Evolutionary conservation across 1,139 yeast genomes (phyloP), one percentile per base, ranked within the genome.

Genomic region (Arxiozyma heterogenica): DNA sequence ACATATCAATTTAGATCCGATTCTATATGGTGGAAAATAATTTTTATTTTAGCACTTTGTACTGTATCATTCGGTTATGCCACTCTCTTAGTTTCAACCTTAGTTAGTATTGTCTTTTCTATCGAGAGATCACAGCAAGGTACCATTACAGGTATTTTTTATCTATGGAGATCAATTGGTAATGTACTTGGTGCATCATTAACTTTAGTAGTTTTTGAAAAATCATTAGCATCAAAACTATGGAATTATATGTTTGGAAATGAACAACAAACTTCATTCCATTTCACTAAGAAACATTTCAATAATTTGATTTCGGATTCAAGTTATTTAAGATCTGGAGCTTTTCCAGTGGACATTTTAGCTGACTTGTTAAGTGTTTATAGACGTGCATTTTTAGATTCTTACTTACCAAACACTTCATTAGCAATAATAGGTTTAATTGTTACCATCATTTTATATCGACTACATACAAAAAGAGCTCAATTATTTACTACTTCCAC

Each of bases 141-240:
- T 23, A 67, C 70, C 4, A 61, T 68, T 47, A 68, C 70, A 0
- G 78, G 78, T 44, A 69, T 74, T 64, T 74, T 72, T 58, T 75
- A 75, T 54, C 60, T 75, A 53, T 75, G 76, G 68, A 70, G 77
- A 59, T 76, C 80, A 2, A 65, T 76, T 51, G 81, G 81, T 27
- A 74, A 74, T 53, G 78, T 75, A 17, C 58, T 75, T 15, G 80
- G 81, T 53, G 77, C 75, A 1, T 76, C 80, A 3, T 60, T 75
- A 4, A 68, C 77, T 0, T 61, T 77, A 27, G 70, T 74, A 3
- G 58, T 72, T 0, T 77, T 71, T 58, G 73, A 71, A 50, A 63
- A 63, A 47, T 61, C 64, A 8, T 58, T 74, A 49, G 51, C 63
- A 22, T 51, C 55, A 15, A 66, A 64, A 21, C 53, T 74, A 39